Evolutionary conservation across 2,329 filamentous ascomycete genomes (phyloP).

Genomic region (Lasiodiplodia sp.): DNA sequence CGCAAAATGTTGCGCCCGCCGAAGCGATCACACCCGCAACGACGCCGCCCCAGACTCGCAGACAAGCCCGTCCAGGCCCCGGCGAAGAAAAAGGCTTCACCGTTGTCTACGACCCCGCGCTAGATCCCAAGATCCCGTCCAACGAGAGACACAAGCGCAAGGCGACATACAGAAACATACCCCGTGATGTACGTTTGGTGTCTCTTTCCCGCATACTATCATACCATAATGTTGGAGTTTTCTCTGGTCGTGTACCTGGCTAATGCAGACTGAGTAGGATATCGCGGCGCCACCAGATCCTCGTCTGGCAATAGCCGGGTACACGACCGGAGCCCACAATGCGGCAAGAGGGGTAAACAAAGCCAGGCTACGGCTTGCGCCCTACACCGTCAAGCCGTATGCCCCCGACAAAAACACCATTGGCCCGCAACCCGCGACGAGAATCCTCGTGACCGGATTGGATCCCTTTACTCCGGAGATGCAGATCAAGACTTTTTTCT

Average conservation of each 20-base stretch:
- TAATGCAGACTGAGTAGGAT: slow-evolving; percentile 31
- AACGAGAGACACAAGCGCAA: slow-evolving; percentile 59
- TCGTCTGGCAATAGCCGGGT: slow-evolving; percentile 72
- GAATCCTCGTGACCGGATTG: slow-evolving; percentile 95
- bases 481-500: slow-evolving; percentile 78
- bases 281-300: slow-evolving; percentile 77
- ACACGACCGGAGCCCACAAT: slow-evolving; percentile 57
- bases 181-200: slow-evolving; percentile 30
- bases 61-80: slow-evolving; percentile 58
- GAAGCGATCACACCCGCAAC: slow-evolving; percentile 54
- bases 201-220: slow-evolving; percentile 21
- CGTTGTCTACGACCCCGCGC: slow-evolving; percentile 68
- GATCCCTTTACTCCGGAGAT: slow-evolving; percentile 85
- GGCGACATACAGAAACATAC: slow-evolving; percentile 25
- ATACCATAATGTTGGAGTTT: slow-evolving; percentile 30
- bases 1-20: slow-evolving; percentile 51
- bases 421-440: slow-evolving; percentile 86
- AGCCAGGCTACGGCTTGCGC: slow-evolving; percentile 73
- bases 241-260: slow-evolving; percentile 32
- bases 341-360: slow-evolving; percentile 52
- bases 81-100: slow-evolving; percentile 65
- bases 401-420: slow-evolving; percentile 85
- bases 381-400: slow-evolving; percentile 83
- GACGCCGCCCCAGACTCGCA: slow-evolving; percentile 51
- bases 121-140: slow-evolving; percentile 63